phyloP scores from a whole-genome alignment of 805 yeast genomes.

The Wickerhamiella galacta region DNA sequence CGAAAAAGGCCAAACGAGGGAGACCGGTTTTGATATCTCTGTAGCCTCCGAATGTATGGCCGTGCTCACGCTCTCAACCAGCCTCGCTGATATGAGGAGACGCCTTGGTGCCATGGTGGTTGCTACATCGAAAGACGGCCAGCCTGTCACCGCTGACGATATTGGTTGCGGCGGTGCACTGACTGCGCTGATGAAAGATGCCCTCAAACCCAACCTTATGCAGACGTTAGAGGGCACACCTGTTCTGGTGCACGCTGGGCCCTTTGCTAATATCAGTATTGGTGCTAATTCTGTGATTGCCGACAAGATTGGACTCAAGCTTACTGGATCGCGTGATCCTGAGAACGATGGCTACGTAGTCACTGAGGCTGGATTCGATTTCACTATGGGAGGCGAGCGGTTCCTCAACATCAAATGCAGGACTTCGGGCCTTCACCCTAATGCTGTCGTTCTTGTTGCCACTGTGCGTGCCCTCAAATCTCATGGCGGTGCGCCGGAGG shows the following conservation, averaged over 20 bases:
- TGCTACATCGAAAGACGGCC: constrained; percentile 59
- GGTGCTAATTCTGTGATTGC: constrained; percentile 94
- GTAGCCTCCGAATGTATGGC: constrained; percentile 97
- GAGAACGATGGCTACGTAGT: constrained; percentile 60
- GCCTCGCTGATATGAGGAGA: constrained; percentile 66
- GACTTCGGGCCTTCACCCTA: constrained; percentile 74
- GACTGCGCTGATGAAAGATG: constrained; percentile 87
- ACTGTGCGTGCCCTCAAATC: constrained; percentile 92
- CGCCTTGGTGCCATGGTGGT: constrained; percentile 83
- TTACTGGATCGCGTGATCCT: constrained; percentile 47
- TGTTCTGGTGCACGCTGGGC: constrained; percentile 94
- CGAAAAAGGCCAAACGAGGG: constrained; percentile 73
- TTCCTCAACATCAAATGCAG: constrained; percentile 92
- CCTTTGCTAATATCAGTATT: constrained; percentile 91
- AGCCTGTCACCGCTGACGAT: constrained; percentile 85
- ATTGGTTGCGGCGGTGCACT: constrained; percentile 92
- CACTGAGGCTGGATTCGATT: constrained; percentile 97
- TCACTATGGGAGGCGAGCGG: constrained; percentile 98
- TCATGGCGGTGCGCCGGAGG: constrained; percentile 96
- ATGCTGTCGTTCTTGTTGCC: constrained; percentile 84
- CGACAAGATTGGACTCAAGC: constrained; percentile 79
- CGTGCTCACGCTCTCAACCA: constrained; percentile 66
- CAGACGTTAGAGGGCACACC: constrained; percentile 97
- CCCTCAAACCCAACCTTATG: constrained; percentile 92
- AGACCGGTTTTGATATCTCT: constrained; percentile 87